Evolutionary conservation across 1,284 basidiomycete genomes (phyloP).

Genomic region (Porodaedalea pini): DNA sequence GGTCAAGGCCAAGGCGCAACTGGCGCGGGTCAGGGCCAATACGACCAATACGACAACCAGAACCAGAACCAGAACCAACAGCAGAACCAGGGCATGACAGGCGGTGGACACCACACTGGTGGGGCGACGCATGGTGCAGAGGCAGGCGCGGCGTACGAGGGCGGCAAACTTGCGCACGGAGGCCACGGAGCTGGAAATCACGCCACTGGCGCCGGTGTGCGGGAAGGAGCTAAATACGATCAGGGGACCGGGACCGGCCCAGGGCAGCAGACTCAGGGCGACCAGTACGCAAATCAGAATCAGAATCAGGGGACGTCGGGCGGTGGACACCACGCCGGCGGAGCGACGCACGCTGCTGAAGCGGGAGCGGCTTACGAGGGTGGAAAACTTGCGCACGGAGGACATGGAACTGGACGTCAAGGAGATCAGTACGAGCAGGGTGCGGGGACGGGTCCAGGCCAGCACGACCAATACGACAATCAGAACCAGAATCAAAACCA

Average conservation of each 20-base stretch:
- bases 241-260: background rate
- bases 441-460: background rate
- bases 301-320: background rate
- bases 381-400: background rate
- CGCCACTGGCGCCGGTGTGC: background rate
- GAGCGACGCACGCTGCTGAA: background rate
- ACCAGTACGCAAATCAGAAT: background rate
- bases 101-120: background rate
- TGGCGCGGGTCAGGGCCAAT: background rate
- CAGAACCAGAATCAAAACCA: background rate
- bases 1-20: background rate
- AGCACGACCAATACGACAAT: background rate
- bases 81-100: background rate
- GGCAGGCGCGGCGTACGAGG: background rate
- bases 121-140: background rate
- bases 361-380: constrained; percentile 2
- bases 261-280: background rate
- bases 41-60: background rate
- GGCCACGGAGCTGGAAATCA: background rate
- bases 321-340: background rate
- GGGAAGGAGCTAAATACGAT: background rate
- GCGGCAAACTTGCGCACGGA: background rate
- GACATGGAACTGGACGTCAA: background rate
- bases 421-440: background rate
- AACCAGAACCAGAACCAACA: background rate